A percentile compares a stretch with the other conserved stretches of the same genome.
These are phyloP conservation scores for Fusarium pilosicola DNA, from an alignment of 2,329 filamentous ascomycete species.

Conservation along the genomic window DNA sequence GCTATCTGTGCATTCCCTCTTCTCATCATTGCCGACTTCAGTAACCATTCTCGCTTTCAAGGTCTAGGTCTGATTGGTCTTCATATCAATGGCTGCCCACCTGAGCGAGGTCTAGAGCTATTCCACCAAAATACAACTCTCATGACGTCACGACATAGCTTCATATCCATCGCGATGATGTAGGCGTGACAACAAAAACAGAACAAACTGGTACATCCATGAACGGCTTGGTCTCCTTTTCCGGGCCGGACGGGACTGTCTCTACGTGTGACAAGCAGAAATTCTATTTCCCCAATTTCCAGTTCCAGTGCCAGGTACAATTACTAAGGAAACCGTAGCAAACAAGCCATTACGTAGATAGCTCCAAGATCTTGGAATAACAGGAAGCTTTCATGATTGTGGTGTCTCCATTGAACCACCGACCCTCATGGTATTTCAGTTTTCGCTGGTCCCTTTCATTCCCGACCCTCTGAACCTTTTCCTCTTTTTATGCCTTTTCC, in stretches of 20 bases:
- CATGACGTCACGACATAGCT: constrained; percentile 42
- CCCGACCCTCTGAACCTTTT: not conserved
- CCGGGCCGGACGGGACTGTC: constrained; percentile 1
- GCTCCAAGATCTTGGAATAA: constrained; percentile 27
- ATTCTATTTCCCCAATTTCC: constrained; percentile 10
- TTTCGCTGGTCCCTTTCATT: not conserved
- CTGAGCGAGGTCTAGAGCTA: not conserved
- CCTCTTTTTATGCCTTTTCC: not conserved
- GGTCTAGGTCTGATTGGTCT: not conserved
- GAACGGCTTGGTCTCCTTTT: not conserved
- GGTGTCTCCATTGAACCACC: constrained; percentile 10
- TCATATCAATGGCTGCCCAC: not conserved
- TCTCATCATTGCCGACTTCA: not conserved
- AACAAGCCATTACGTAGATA: constrained; percentile 33
- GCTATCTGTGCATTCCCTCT: not conserved
- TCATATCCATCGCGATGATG: constrained; percentile 38
- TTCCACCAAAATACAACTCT: constrained; percentile 13
- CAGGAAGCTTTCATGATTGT: constrained; percentile 21
- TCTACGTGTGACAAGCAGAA: constrained; percentile 18
- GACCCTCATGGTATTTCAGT: constrained; percentile 14
- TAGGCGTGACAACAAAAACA: constrained; percentile 34
- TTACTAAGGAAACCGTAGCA: not conserved
- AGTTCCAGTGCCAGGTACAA: constrained; percentile 5
- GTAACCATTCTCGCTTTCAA: not conserved
- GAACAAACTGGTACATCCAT: not conserved